Evolutionary conservation across 2,329 filamentous ascomycete genomes (phyloP).

Genomic region (Rasamsonia emersonii): DNA sequence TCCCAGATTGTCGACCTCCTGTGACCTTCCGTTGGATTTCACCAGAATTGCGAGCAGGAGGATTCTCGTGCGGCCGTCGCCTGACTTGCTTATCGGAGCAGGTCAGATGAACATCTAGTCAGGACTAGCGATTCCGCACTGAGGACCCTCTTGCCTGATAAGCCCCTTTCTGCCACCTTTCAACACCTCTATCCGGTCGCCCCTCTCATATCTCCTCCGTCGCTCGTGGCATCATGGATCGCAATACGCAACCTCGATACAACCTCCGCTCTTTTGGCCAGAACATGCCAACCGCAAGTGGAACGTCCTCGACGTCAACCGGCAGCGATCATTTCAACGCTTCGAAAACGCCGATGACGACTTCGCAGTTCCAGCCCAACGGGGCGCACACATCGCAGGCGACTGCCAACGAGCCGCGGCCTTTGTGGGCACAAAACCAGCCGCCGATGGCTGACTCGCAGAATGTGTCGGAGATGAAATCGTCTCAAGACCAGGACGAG

Average conservation of each 20-base stretch:
- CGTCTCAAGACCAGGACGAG: not conserved
- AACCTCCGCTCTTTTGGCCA: slow-evolving; percentile 3
- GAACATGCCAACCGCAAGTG: not conserved
- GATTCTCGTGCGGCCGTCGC: too few relatives aligned
- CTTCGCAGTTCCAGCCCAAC: not conserved
- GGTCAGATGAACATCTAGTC: too few relatives aligned
- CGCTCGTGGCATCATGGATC: slow-evolving; percentile 6
- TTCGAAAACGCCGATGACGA: not conserved
- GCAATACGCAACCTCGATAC: slow-evolving; percentile 3
- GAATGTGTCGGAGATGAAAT: not conserved
- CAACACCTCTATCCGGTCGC: too few relatives aligned
- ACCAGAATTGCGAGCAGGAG: too few relatives aligned
- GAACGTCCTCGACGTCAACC: not conserved
- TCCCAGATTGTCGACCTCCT: too few relatives aligned
- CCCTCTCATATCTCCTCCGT: too few relatives aligned
- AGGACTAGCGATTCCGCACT: too few relatives aligned
- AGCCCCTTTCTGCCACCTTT: too few relatives aligned
- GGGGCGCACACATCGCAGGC: not conserved
- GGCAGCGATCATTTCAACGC: slow-evolving; percentile 3
- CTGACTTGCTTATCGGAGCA: too few relatives aligned
- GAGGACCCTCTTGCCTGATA: too few relatives aligned
- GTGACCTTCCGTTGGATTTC: too few relatives aligned
- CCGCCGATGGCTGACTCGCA: slow-evolving; percentile 1
- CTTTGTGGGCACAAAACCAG: slow-evolving; percentile 1
- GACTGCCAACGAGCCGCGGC: slow-evolving; percentile 1